Conservation (phyloP, 306 rosid species). For the Rubus parviflorus region DNA sequence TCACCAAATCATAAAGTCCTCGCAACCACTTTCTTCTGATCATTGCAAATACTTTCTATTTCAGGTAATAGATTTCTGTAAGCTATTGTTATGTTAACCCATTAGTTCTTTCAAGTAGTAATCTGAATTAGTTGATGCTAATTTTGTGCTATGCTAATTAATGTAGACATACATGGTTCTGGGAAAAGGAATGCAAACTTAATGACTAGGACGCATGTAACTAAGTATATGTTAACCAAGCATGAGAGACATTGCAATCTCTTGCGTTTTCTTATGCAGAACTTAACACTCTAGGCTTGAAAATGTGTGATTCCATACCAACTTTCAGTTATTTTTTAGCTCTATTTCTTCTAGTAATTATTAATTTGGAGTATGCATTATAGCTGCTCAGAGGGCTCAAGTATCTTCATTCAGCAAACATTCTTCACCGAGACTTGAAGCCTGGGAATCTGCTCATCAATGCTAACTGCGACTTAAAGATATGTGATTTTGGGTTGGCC, state of each 20-base stretch:
- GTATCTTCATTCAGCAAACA: conserved; percentile 79
- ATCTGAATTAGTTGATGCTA: conserved; percentile 9
- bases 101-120: conserved; percentile 17
- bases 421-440: conserved; percentile 89
- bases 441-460: conserved; percentile 84
- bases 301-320: neutral
- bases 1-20: conserved; percentile 69
- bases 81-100: neutral
- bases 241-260: neutral
- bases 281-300: neutral
- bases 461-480: conserved; percentile 75
- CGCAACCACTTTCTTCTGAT: conserved; percentile 66
- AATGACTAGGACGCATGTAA: neutral
- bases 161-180: neutral
- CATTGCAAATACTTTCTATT: conserved; percentile 79
- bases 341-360: conserved; percentile 1
- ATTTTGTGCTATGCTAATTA: conserved; percentile 8
- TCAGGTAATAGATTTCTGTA: conserved; percentile 53
- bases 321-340: neutral
- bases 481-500: conserved; percentile 87
- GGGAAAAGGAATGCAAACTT: neutral
- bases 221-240: neutral
- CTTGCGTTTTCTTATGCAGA: neutral
- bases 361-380: conserved; percentile 31
- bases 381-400: conserved; percentile 84